These are phyloP conservation scores for Casuarina cunninghamiana DNA, from an alignment of 306 rosid genomes.

Conservation along the genomic window DNA sequence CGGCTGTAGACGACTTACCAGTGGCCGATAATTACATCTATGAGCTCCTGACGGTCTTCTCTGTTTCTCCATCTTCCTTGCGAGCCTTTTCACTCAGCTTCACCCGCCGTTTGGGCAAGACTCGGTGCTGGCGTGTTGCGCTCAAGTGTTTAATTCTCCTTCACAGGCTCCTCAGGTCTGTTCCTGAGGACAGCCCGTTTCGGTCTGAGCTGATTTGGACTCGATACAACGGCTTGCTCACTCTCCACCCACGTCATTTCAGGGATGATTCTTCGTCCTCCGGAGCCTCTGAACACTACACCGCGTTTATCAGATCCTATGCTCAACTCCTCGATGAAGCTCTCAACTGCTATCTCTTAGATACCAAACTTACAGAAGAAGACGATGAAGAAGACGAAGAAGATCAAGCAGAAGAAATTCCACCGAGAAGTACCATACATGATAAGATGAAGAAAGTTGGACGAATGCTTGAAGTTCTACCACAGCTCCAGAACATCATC, in stretches of 20 bases:
- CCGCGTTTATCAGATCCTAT: slow-evolving; percentile 51
- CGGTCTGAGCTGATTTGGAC: slow-evolving; percentile 51
- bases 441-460: slow-evolving; percentile 50
- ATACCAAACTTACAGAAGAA: slow-evolving; percentile 3
- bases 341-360: slow-evolving; percentile 43
- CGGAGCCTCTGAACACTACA: slow-evolving; percentile 23
- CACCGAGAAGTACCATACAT: slow-evolving; percentile 4
- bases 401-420: neutral
- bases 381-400: neutral
- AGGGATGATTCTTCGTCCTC: slow-evolving; percentile 43
- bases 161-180: slow-evolving; percentile 68
- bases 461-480: slow-evolving; percentile 50
- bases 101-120: slow-evolving; percentile 63
- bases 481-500: slow-evolving; percentile 61
- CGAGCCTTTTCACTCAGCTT: slow-evolving; percentile 55
- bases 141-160: slow-evolving; percentile 81
- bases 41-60: slow-evolving; percentile 56
- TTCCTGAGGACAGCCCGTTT: slow-evolving; percentile 38
- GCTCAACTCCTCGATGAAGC: slow-evolving; percentile 63
- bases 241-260: slow-evolving; percentile 64
- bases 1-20: slow-evolving; percentile 59
- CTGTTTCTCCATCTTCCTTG: slow-evolving; percentile 55
- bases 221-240: slow-evolving; percentile 50
- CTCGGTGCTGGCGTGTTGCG: slow-evolving; percentile 73
- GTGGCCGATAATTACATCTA: slow-evolving; percentile 59